phyloP scores from a whole-genome alignment of 768 basidiomycete genomes.

The Lentinula aciculospora region DNA sequence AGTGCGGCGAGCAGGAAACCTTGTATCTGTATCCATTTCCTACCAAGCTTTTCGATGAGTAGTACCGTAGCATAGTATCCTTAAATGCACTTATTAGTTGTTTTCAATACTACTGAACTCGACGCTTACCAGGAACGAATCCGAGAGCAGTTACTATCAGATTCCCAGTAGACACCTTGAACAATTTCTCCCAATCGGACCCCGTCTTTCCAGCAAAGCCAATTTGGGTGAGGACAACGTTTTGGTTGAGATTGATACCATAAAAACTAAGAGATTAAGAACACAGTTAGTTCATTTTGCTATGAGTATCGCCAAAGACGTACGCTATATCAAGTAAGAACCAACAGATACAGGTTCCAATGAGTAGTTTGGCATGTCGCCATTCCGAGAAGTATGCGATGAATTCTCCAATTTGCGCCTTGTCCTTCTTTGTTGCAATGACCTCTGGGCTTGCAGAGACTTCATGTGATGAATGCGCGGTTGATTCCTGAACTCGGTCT shows the following conservation, averaged over 20 bases:
- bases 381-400: slow-evolving; percentile 65
- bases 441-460: slow-evolving; percentile 8
- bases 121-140: slow-evolving; percentile 60
- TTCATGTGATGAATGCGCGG: background rate
- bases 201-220: slow-evolving; percentile 57
- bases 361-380: slow-evolving; percentile 59
- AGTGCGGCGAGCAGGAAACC: slow-evolving; percentile 69
- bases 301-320: slow-evolving; percentile 13
- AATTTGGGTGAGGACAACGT: slow-evolving; percentile 70
- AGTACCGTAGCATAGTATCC: slow-evolving; percentile 69
- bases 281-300: too few relatives aligned
- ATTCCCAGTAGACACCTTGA: slow-evolving; percentile 61
- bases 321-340: slow-evolving; percentile 73
- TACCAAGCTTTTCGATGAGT: slow-evolving; percentile 66
- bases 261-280: slow-evolving; percentile 55
- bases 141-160: slow-evolving; percentile 72
- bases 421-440: slow-evolving; percentile 12
- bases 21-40: slow-evolving; percentile 71
- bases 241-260: slow-evolving; percentile 69
- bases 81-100: slow-evolving; percentile 14
- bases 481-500: background rate
- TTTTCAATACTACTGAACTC: background rate
- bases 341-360: slow-evolving; percentile 69
- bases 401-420: slow-evolving; percentile 42
- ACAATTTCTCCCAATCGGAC: slow-evolving; percentile 58